Conservation (phyloP, 495 filamentous ascomycete species). For the Tricharina praecox region DNA sequence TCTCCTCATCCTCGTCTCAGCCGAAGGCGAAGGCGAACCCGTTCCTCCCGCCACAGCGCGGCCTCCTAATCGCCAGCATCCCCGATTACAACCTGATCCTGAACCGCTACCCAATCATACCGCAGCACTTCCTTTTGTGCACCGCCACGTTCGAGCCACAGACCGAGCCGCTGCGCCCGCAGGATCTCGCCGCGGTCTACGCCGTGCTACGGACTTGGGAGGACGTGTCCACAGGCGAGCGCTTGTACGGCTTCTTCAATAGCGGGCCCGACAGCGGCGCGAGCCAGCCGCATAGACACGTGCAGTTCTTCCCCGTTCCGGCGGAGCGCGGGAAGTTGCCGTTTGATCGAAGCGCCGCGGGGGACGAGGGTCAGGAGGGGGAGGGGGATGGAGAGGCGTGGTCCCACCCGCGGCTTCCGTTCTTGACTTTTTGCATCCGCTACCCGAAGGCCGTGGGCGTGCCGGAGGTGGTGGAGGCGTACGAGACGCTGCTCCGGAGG, state of each 20-base stretch:
- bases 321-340: slow-evolving; percentile 25
- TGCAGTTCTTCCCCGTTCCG: slow-evolving; percentile 60
- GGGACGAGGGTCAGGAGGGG: no score
- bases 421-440: not conserved
- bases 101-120: slow-evolving; percentile 70
- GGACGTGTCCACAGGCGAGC: slow-evolving; percentile 18
- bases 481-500: slow-evolving; percentile 31
- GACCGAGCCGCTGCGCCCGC: slow-evolving; percentile 47
- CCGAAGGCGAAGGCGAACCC: slow-evolving; percentile 40
- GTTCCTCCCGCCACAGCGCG: slow-evolving; percentile 48
- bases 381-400: not conserved
- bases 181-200: slow-evolving; percentile 49
- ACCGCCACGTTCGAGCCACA: slow-evolving; percentile 51
- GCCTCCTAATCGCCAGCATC: slow-evolving; percentile 45
- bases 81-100: slow-evolving; percentile 46
- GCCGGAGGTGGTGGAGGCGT: slow-evolving; percentile 23
- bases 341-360: not conserved
- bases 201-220: slow-evolving; percentile 49
- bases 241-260: slow-evolving; percentile 71
- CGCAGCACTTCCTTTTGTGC: slow-evolving; percentile 62
- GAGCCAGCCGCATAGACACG: slow-evolving; percentile 60
- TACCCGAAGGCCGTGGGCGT: not conserved
- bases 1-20: no score
- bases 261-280: slow-evolving; percentile 61
- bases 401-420: not conserved